Evolutionary conservation across 1,139 yeast species (phyloP).

Genomic region (Saccharomyces hybrid): DNA sequence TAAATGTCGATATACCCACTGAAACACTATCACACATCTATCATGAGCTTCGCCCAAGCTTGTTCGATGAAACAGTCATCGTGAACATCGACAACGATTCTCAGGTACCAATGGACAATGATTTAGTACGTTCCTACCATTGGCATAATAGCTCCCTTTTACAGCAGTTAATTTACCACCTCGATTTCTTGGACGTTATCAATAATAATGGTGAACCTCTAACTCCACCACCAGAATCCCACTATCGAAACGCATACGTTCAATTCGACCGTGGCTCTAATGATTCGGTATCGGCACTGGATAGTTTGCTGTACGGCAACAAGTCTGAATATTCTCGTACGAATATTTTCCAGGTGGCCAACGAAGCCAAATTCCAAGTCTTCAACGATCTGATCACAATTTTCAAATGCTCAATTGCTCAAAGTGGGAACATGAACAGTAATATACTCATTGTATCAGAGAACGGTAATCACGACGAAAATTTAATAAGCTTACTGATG

Average conservation of each 20-base stretch:
- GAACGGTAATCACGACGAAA: slow-evolving; percentile 24
- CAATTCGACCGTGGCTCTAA: slow-evolving; percentile 1
- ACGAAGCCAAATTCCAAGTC: slow-evolving; percentile 18
- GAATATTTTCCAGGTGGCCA: slow-evolving; percentile 18
- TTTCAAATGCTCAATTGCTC: slow-evolving; percentile 12
- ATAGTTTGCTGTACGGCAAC: slow-evolving; percentile 11
- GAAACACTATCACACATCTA: slow-evolving; percentile 25
- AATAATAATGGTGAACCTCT: neutral
- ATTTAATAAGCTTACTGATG: slow-evolving; percentile 21
- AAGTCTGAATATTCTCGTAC: slow-evolving; percentile 11
- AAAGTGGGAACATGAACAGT: slow-evolving; percentile 9
- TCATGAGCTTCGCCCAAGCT: slow-evolving; percentile 19
- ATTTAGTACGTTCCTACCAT: slow-evolving; percentile 7
- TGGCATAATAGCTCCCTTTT: slow-evolving; percentile 12
- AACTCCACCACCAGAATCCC: slow-evolving; percentile 2
- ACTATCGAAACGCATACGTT: slow-evolving; percentile 1
- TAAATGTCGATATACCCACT: slow-evolving; percentile 24
- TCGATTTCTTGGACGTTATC: neutral
- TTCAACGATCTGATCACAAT: slow-evolving; percentile 28
- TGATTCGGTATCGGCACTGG: slow-evolving; percentile 9
- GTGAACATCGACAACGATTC: slow-evolving; percentile 19
- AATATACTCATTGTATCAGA: slow-evolving; percentile 25
- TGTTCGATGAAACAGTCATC: slow-evolving; percentile 17
- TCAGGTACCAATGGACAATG: slow-evolving; percentile 11
- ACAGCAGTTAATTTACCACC: slow-evolving; percentile 2